phyloP scores from a whole-genome alignment of 2,329 filamentous ascomycete species.

The Colletotrichum simmondsii region DNA sequence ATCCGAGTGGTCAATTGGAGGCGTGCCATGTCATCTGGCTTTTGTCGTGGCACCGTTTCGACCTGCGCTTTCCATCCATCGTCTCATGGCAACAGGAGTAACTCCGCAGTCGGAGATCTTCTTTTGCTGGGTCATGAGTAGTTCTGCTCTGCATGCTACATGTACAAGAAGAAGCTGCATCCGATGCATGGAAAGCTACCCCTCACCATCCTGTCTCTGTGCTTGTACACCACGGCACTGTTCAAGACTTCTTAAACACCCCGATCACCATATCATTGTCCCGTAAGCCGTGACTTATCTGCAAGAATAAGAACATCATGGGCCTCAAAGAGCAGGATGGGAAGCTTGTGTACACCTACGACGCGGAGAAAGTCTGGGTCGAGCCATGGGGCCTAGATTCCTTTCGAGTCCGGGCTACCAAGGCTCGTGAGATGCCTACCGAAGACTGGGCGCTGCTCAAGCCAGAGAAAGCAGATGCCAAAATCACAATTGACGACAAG shows the following conservation, averaged over 20 bases:
- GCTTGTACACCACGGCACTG: background rate
- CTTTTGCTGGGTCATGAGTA: background rate
- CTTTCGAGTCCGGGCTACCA: slow-evolving; percentile 58
- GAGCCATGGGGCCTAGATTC: slow-evolving; percentile 60
- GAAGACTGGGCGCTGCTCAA: slow-evolving; percentile 51
- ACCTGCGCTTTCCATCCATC: slow-evolving; percentile 13
- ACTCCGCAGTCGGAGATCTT: slow-evolving; percentile 14
- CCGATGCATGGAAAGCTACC: background rate
- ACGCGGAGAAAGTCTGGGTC: slow-evolving; percentile 59
- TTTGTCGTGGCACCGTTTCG: slow-evolving; percentile 12
- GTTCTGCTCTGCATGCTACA: background rate
- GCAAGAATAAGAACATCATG: background rate
- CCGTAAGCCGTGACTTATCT: no score
- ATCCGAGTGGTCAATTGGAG: slow-evolving; percentile 22
- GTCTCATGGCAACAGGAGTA: slow-evolving; percentile 21
- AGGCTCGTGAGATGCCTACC: slow-evolving; percentile 45
- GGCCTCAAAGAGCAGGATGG: slow-evolving; percentile 15
- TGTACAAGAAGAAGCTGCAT: background rate
- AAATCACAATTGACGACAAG: slow-evolving; percentile 37
- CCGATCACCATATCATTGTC: background rate
- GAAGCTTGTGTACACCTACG: slow-evolving; percentile 42
- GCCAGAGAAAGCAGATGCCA: slow-evolving; percentile 8
- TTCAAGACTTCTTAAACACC: background rate
- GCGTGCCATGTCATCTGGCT: slow-evolving; percentile 9
- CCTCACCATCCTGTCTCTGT: background rate